Base-by-base conservation (phyloP, 2,329 filamentous ascomycete species). In the Tolypocladium ophioglossoides region DNA sequence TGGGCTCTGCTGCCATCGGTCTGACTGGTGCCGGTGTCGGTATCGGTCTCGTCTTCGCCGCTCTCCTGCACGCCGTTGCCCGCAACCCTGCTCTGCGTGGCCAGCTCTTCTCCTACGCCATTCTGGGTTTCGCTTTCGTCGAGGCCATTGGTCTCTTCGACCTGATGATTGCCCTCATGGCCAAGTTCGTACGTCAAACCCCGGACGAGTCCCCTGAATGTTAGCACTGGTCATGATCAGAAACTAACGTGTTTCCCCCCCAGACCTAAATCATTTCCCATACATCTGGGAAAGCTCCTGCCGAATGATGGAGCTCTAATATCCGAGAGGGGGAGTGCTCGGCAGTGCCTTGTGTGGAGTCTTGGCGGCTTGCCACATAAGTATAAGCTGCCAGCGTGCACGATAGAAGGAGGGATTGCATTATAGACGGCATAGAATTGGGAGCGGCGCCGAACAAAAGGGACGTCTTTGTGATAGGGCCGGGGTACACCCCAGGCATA, bases 71-170 rank as follows among this genome's bases (percentile, higher is more conserved):
- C 77, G 85, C 85, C 79, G 89, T 94, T 74, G 88, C 89, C 80
- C 89, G 89, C 80, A 95, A 95, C 88, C 89, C 89, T 71, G 87
- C 87, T 72, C 88, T 95, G 79, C 87, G 89, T 80, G 89, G 89
- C 74, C 90, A 95, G 84, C 89, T 95, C 72, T 95, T 94, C 87
- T 89, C 87, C 66, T 92, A 94, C 79, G 89, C 89, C 83, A 92
- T 94, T 87, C 80, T 94, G 72, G 89, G 89, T 80, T 94, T 94
- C 80, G 89, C 89, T 73, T 94, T 94, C 86, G 89, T 91, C 76
- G 89, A 94, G 76, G 89, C 89, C 78, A 90, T 89, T 68, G 87
- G 86, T 86, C 84, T 89, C 72, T 89, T 89, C 85, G 86, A 89
- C 71, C 85, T 89, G 71, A 91, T 91, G 87, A 83, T 91, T 89